Conservation (phyloP, 768 basidiomycete species). For the Hygrophorus russula region DNA sequence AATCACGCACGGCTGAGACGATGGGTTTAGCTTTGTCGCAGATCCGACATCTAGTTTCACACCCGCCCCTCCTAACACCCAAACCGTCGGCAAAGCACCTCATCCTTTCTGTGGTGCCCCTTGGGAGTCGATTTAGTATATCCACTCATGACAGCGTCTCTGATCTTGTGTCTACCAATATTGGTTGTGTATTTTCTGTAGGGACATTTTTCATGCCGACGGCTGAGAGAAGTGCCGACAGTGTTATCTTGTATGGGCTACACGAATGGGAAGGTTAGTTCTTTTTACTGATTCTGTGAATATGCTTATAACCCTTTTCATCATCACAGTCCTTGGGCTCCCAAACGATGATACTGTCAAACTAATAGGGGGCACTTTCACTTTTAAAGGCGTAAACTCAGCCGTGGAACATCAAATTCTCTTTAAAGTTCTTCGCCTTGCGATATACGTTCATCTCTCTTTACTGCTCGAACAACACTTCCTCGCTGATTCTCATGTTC, state of each 20-base stretch:
- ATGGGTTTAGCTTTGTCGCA: slow-evolving; percentile 13
- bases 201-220: slow-evolving; percentile 28
- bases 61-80: slow-evolving; percentile 16
- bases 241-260: slow-evolving; percentile 35
- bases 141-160: slow-evolving; percentile 29
- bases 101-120: slow-evolving; percentile 38
- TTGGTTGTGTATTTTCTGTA: slow-evolving; percentile 35
- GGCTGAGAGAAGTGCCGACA: slow-evolving; percentile 14
- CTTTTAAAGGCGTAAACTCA: slow-evolving; percentile 35
- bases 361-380: slow-evolving; percentile 55
- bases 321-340: background rate
- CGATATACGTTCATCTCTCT: slow-evolving; percentile 44
- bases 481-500: slow-evolving; percentile 38
- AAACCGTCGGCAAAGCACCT: slow-evolving; percentile 28
- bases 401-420: slow-evolving; percentile 31
- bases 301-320: background rate
- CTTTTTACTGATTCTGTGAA: background rate
- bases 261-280: slow-evolving; percentile 39
- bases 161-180: slow-evolving; percentile 23
- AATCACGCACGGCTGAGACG: background rate
- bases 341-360: slow-evolving; percentile 16
- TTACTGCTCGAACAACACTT: slow-evolving; percentile 52
- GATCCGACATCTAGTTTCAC: slow-evolving; percentile 15
- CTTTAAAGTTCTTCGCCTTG: slow-evolving; percentile 35
- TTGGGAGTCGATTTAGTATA: slow-evolving; percentile 17